Conservation (phyloP, 2,329 filamentous ascomycete species). For the Proliferodiscus dingleyae region DNA sequence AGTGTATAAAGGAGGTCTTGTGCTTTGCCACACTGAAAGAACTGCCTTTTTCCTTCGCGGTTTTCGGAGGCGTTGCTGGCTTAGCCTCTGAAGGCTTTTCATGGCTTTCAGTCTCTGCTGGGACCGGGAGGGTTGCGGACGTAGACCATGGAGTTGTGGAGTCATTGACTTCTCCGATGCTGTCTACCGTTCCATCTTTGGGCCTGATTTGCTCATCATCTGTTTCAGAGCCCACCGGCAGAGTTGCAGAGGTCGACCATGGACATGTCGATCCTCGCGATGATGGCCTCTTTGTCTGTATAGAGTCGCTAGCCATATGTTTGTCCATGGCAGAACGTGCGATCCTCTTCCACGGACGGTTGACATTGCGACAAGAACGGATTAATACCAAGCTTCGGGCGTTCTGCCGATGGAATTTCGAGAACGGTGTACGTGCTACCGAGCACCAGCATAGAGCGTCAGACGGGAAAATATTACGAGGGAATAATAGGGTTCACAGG, state of each 20-base stretch:
- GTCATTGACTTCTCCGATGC: neutral
- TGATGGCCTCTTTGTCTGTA: slow-evolving; percentile 1
- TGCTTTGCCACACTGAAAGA: neutral
- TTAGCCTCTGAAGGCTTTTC: neutral
- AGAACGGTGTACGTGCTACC: neutral
- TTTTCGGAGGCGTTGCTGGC: neutral
- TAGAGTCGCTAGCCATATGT: neutral
- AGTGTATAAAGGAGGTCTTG: neutral
- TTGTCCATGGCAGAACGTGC: neutral
- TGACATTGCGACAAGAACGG: neutral
- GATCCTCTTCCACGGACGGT: neutral
- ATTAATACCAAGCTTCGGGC: neutral
- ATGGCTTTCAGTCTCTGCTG: slow-evolving; percentile 1
- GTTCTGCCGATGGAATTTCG: neutral
- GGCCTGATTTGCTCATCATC: neutral
- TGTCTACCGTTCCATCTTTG: neutral
- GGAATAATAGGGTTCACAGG: neutral
- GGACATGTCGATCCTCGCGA: slow-evolving; percentile 4
- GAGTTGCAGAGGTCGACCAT: slow-evolving; percentile 12
- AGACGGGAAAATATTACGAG: neutral
- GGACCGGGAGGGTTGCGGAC: slow-evolving; percentile 6
- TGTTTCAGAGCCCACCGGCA: slow-evolving; percentile 1
- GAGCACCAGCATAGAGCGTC: neutral
- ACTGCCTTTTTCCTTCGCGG: neutral
- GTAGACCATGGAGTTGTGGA: slow-evolving; percentile 9